These are phyloP conservation scores for Massariosphaeria phaeospora DNA, from an alignment of 495 filamentous ascomycete genomes.

Conservation along the genomic window DNA sequence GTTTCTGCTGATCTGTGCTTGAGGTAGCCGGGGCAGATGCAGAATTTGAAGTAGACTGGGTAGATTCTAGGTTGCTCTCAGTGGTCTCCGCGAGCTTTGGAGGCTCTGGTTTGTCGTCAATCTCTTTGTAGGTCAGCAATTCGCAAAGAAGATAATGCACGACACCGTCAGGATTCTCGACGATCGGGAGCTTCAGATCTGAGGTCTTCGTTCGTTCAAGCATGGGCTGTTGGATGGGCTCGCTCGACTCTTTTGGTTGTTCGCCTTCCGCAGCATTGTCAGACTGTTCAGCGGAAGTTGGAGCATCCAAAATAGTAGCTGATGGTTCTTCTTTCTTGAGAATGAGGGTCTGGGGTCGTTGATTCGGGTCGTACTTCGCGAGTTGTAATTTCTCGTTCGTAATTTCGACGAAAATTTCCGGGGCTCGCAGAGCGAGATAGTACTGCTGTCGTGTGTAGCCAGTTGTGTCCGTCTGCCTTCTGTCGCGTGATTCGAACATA, in stretches of 20 bases:
- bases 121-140: conserved; percentile 83
- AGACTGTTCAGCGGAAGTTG: not conserved
- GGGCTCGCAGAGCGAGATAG: conserved; percentile 75
- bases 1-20: conserved; percentile 52
- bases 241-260: conserved; percentile 44
- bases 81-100: conserved; percentile 52
- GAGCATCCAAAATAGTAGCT: not conserved
- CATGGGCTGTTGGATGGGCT: conserved; percentile 51
- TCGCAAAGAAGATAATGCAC: conserved; percentile 95
- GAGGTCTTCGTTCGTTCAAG: conserved; percentile 56
- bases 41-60: not conserved
- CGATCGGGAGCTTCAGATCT: conserved; percentile 75
- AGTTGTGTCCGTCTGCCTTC: conserved; percentile 61
- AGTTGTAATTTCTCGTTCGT: conserved; percentile 80
- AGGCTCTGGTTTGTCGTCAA: conserved; percentile 53
- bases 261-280: conserved; percentile 31
- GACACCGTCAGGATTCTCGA: conserved; percentile 92
- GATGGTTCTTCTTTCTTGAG: conserved; percentile 49
- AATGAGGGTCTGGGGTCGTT: conserved; percentile 55
- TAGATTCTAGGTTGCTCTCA: conserved; percentile 19
- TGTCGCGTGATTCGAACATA: conserved; percentile 60
- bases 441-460: conserved; percentile 72
- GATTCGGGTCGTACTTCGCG: conserved; percentile 52
- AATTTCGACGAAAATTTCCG: conserved; percentile 85
- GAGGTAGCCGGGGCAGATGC: not conserved